Conservation (phyloP, 306 rosid genomes). For the Cucumis cinereus region DNA sequence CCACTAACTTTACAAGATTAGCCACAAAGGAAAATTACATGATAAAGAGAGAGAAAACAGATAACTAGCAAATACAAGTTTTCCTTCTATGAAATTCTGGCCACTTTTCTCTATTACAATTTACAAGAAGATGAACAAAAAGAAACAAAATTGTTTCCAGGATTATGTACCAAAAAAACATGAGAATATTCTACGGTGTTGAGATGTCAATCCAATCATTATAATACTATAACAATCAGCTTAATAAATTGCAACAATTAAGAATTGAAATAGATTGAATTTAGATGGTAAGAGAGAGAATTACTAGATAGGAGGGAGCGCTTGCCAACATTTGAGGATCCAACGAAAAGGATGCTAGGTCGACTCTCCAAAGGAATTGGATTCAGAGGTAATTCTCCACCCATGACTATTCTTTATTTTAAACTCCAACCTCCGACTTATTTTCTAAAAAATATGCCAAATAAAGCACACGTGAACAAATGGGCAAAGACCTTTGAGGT, state of each 20-base stretch:
- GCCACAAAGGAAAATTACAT: not conserved
- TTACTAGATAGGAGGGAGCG: conserved; percentile 72
- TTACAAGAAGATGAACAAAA: too few relatives aligned
- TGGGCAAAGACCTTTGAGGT: not conserved
- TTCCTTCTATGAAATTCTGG: not conserved
- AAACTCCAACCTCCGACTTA: not conserved
- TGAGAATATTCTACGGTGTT: not conserved
- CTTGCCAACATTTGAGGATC: conserved; percentile 71
- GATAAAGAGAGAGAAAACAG: not conserved
- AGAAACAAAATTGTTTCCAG: too few relatives aligned
- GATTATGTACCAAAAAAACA: not conserved
- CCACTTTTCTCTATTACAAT: not conserved
- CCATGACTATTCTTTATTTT: not conserved
- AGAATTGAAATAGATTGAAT: not conserved
- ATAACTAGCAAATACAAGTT: not conserved
- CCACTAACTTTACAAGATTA: not conserved
- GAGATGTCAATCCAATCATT: not conserved
- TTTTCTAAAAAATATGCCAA: not conserved
- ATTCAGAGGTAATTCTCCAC: conserved; percentile 15
- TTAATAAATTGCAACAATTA: not conserved
- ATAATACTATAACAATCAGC: not conserved
- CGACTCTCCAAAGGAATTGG: conserved; percentile 33
- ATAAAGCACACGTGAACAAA: not conserved
- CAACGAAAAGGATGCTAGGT: conserved; percentile 58
- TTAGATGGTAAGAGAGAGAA: not conserved